Conservation (phyloP, 2,329 filamentous ascomycete genomes). For the Aspergillus ochraceus region DNA sequence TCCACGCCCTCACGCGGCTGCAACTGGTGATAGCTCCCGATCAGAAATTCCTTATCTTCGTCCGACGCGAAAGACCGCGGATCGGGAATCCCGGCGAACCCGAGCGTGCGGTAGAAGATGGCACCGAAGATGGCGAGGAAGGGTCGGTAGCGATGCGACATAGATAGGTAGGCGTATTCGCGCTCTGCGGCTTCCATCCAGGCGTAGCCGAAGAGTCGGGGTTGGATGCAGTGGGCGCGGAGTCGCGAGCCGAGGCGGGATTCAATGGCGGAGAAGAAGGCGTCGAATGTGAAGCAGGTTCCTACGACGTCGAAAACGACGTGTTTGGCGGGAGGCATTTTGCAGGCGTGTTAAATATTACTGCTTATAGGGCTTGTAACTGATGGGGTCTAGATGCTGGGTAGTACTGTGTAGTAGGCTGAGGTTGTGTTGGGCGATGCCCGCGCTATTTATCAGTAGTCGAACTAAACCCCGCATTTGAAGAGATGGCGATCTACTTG, state of each 20-base stretch:
- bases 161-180: conserved; percentile 48
- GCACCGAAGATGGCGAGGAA: conserved; percentile 43
- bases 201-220: conserved; percentile 42
- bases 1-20: conserved; percentile 32
- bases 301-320: conserved; percentile 56
- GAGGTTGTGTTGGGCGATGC: too few species aligned
- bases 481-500: too few species aligned
- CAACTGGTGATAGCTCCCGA: conserved; percentile 36
- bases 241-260: conserved; percentile 39
- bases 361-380: too few species aligned
- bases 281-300: conserved; percentile 48
- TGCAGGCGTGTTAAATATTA: background rate
- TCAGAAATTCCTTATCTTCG: conserved; percentile 39
- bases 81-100: conserved; percentile 40
- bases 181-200: conserved; percentile 48
- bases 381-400: too few species aligned
- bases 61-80: conserved; percentile 41
- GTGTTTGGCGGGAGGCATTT: conserved; percentile 35
- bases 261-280: conserved; percentile 41
- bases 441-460: too few species aligned
- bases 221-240: conserved; percentile 30
- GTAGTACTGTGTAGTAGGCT: too few species aligned
- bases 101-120: conserved; percentile 47
- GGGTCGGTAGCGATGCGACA: conserved; percentile 41
- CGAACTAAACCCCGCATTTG: too few species aligned